phyloP scores from a whole-genome alignment of 2,329 filamentous ascomycete genomes.

The Metarhizium guizhouense region DNA sequence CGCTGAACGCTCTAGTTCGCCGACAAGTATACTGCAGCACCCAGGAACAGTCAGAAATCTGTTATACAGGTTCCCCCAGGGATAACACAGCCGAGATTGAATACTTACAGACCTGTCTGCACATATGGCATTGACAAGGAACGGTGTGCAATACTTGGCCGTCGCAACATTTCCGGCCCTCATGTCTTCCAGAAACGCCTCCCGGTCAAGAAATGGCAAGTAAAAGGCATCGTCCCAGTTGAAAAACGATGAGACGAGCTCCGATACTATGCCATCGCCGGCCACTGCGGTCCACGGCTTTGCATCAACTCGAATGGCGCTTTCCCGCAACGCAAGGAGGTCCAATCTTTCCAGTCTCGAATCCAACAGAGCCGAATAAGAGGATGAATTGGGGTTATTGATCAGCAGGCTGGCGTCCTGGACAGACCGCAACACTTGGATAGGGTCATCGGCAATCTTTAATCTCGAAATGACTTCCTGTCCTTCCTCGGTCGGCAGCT shows the following conservation, averaged over 20 bases:
- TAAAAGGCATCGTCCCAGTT: conserved; percentile 18
- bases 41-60: neutral
- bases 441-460: conserved; percentile 5
- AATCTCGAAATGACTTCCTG: conserved; percentile 5
- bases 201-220: conserved; percentile 16
- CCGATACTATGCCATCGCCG: conserved; percentile 21
- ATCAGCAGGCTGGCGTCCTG: neutral
- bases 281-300: conserved; percentile 21
- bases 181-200: conserved; percentile 20
- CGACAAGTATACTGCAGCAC: conserved; percentile 11
- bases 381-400: neutral
- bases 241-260: conserved; percentile 21
- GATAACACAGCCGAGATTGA: neutral
- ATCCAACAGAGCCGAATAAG: neutral
- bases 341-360: conserved; percentile 5
- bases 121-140: conserved; percentile 24
- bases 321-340: conserved; percentile 9
- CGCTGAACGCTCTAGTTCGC: conserved; percentile 11
- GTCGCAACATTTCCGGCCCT: conserved; percentile 5
- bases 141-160: conserved; percentile 19
- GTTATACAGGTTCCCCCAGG: neutral
- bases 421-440: conserved; percentile 3
- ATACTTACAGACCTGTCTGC: conserved; percentile 18
- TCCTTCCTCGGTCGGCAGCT: conserved; percentile 3
- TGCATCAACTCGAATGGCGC: conserved; percentile 16